Evolutionary conservation across 2,329 filamentous ascomycete species (phyloP).

Genomic region (Monosporascus sp.): DNA sequence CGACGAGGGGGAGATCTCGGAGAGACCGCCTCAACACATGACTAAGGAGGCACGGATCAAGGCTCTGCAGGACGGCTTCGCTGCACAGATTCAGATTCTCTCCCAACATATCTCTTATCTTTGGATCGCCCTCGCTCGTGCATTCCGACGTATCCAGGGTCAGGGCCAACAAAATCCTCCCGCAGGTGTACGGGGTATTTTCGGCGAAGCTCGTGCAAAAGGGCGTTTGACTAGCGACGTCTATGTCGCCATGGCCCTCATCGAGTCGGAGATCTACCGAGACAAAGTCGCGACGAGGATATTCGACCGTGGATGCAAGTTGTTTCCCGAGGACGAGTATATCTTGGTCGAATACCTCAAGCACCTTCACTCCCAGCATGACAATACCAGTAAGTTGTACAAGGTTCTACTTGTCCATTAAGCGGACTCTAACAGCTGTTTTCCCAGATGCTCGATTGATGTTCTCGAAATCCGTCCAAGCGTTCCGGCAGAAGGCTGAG

Average conservation of each 20-base stretch:
- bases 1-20: constrained; percentile 44
- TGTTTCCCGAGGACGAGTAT: constrained; percentile 89
- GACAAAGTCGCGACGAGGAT: constrained; percentile 90
- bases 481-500: constrained; percentile 72
- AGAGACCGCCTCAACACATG: constrained; percentile 40
- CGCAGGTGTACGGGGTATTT: constrained; percentile 77
- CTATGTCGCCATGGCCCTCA: constrained; percentile 86
- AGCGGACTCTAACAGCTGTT: constrained; percentile 15
- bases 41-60: constrained; percentile 60
- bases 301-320: constrained; percentile 85
- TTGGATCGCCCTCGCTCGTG: constrained; percentile 91
- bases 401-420: neutral
- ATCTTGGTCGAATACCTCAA: constrained; percentile 96
- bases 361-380: constrained; percentile 85
- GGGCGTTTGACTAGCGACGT: constrained; percentile 91
- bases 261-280: constrained; percentile 95
- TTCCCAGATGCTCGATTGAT: constrained; percentile 80
- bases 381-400: constrained; percentile 76
- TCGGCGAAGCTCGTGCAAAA: constrained; percentile 79
- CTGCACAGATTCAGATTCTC: constrained; percentile 67
- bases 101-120: constrained; percentile 84
- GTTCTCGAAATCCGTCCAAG: constrained; percentile 89
- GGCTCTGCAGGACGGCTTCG: constrained; percentile 60
- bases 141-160: constrained; percentile 91
- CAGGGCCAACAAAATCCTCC: constrained; percentile 59